phyloP scores from a whole-genome alignment of 2,329 filamentous ascomycete species.

The Triangularia setosa region DNA sequence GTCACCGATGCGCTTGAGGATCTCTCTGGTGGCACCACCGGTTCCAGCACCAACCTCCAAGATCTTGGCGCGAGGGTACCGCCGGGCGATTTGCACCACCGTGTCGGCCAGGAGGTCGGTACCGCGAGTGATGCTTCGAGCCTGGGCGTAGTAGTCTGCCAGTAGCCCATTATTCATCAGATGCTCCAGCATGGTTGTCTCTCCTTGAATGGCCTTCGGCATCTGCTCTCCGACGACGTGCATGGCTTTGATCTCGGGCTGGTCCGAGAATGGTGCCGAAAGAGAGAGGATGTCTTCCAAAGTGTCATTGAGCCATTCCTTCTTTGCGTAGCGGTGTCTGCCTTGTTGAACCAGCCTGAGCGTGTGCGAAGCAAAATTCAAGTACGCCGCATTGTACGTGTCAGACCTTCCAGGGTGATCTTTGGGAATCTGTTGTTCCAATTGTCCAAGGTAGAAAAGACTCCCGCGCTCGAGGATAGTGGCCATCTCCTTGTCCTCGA shows the following conservation, averaged over 20 bases:
- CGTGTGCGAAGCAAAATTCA: not conserved
- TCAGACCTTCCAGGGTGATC: not conserved
- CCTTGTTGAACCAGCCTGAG: too few relatives aligned
- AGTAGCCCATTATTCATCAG: not conserved
- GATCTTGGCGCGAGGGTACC: conserved; percentile 26
- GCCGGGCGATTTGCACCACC: conserved; percentile 17
- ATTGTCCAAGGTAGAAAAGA: conserved; percentile 1
- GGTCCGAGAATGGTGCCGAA: not conserved
- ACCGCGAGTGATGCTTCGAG: not conserved
- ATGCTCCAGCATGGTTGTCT: not conserved
- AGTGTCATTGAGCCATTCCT: too few relatives aligned
- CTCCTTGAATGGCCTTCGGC: not conserved
- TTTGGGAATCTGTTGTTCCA: not conserved
- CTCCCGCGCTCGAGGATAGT: not conserved
- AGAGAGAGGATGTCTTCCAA: not conserved
- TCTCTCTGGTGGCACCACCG: conserved; percentile 31
- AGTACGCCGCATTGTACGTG: not conserved
- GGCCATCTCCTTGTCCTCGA: too few relatives aligned
- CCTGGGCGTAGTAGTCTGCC: not conserved
- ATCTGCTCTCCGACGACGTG: not conserved
- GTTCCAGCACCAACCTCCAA: conserved; percentile 31
- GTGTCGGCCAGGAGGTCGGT: conserved; percentile 3
- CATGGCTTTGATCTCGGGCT: not conserved
- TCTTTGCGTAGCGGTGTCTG: too few relatives aligned
- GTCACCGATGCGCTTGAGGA: conserved; percentile 8